phyloP scores from a whole-genome alignment of 2,329 filamentous ascomycete genomes.

The Tolypocladium guangdongense region DNA sequence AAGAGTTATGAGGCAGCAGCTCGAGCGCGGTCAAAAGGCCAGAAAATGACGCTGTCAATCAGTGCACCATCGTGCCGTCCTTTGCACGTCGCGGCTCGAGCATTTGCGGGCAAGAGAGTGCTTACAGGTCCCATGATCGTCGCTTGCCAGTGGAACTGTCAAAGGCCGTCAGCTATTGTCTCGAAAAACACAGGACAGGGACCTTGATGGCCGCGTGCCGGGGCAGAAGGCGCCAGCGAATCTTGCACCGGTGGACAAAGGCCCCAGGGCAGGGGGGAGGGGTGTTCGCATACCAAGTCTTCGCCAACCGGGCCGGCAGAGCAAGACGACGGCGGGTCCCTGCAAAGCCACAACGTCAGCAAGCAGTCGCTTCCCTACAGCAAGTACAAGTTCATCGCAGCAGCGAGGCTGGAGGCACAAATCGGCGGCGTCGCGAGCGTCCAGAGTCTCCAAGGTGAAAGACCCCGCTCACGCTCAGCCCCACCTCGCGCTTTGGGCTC shows the following conservation, averaged over 20 bases:
- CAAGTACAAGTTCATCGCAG: background rate
- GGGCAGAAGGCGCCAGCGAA: background rate
- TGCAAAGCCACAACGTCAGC: conserved; percentile 28
- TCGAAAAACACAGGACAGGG: background rate
- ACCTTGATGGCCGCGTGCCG: background rate
- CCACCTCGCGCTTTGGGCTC: conserved; percentile 25
- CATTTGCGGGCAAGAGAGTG: conserved; percentile 9
- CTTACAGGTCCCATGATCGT: conserved; percentile 99
- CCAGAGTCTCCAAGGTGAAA: conserved; percentile 7
- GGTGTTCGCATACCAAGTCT: conserved; percentile 69
- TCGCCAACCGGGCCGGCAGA: conserved; percentile 94
- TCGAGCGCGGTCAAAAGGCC: background rate
- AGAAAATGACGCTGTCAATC: background rate
- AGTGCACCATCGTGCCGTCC: background rate
- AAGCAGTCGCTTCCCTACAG: background rate
- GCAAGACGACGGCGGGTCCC: conserved; percentile 97
- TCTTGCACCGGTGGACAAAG: background rate
- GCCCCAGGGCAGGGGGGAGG: conserved; percentile 5
- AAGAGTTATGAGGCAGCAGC: background rate
- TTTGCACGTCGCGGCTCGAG: background rate
- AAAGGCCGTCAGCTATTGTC: conserved; percentile 11
- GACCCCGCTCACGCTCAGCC: conserved; percentile 25
- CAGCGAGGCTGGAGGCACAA: background rate
- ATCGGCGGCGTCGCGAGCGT: conserved; percentile 4
- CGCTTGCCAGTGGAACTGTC: conserved; percentile 98